Conservation (phyloP, 1,284 basidiomycete species). For the Cryptococcus floricola region DNA sequence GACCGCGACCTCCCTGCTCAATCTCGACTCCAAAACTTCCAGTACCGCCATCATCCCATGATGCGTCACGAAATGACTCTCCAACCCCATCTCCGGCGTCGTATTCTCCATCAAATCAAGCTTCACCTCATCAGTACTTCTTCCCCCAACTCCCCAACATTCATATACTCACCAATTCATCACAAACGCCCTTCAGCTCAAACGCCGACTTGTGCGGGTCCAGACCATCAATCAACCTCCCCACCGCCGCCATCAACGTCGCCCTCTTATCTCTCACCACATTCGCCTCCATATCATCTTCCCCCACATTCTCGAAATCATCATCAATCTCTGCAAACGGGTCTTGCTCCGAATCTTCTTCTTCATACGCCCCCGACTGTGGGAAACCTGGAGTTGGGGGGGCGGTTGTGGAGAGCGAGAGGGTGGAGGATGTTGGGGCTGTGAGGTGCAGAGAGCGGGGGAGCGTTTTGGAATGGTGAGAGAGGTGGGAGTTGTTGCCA, state of each 20-base stretch:
- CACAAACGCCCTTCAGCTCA: conserved; percentile 74
- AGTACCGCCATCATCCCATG: conserved; percentile 93
- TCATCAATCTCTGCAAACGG: conserved; percentile 96
- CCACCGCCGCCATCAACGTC: conserved; percentile 72
- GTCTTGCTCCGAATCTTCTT: conserved; percentile 83
- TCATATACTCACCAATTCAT: conserved; percentile 66
- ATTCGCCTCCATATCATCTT: conserved; percentile 81
- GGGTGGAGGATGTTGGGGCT: conserved; percentile 9
- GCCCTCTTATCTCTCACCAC: conserved; percentile 86
- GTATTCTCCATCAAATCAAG: conserved; percentile 71
- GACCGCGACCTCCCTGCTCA: conserved; percentile 75
- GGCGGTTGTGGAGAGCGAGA: conserved; percentile 60
- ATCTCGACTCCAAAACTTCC: conserved; percentile 79
- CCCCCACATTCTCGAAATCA: conserved; percentile 58
- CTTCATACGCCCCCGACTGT: conserved; percentile 74
- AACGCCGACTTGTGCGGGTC: conserved; percentile 74
- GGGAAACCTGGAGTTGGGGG: conserved; percentile 61
- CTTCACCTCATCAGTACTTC: conserved; percentile 49
- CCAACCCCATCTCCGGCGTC: conserved; percentile 67
- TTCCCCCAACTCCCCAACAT: neutral
- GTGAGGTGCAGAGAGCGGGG: neutral
- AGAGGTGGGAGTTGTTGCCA: neutral
- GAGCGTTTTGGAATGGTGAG: neutral
- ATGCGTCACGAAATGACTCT: conserved; percentile 77
- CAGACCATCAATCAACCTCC: conserved; percentile 79